Percentiles rank a stretch among this genome's conserved stretches.
These are phyloP conservation scores for Comarum palustre DNA, from an alignment of 306 rosid genomes.

Conservation along the genomic window DNA sequence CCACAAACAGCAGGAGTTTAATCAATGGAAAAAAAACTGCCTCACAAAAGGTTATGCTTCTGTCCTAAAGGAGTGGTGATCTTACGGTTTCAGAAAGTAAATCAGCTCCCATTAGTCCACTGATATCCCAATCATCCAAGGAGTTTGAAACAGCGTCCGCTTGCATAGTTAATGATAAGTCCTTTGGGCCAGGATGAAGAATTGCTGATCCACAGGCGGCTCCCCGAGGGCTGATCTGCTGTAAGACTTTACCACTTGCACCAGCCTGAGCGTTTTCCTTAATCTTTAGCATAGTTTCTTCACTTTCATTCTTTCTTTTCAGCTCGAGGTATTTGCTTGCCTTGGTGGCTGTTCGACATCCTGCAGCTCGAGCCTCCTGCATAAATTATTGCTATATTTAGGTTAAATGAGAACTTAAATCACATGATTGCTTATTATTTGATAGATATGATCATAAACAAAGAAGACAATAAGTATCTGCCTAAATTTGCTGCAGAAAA, in stretches of 20 bases:
- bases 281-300: conserved; percentile 32
- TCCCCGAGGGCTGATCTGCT: conserved; percentile 41
- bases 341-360: conserved; percentile 62
- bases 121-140: conserved; percentile 67
- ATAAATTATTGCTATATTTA: conserved; percentile 20
- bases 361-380: conserved; percentile 79
- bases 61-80: background rate
- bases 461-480: background rate
- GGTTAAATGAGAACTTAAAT: background rate
- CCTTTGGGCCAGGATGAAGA: conserved; percentile 33
- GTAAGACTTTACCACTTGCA: conserved; percentile 34
- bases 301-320: conserved; percentile 51
- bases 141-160: conserved; percentile 36
- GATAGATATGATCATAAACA: background rate
- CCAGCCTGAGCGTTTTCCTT: conserved; percentile 53
- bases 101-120: conserved; percentile 56
- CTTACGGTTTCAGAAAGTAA: conserved; percentile 74
- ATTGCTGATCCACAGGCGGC: too few relatives aligned
- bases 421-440: background rate
- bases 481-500: background rate
- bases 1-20: conserved; percentile 1
- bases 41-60: background rate
- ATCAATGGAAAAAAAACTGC: too few relatives aligned
- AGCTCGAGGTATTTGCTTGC: conserved; percentile 51
- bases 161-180: conserved; percentile 33